Evolutionary conservation across 2,329 filamentous ascomycete species (phyloP).

Genomic region (Phialemoniopsis sp.): DNA sequence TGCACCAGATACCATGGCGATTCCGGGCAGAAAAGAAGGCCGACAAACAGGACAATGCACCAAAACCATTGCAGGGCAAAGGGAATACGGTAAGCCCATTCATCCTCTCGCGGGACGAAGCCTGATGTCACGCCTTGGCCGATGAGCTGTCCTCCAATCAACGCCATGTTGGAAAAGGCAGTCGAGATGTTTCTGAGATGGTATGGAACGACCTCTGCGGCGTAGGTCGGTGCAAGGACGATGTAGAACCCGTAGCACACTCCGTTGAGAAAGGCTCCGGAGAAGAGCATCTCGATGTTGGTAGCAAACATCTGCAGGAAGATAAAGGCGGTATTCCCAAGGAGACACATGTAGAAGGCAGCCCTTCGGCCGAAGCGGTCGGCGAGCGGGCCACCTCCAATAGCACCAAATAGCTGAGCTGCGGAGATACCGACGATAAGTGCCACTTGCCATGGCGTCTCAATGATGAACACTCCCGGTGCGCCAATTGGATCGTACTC

Average conservation of each 20-base stretch:
- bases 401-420: too few species aligned
- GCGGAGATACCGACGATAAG: too few species aligned
- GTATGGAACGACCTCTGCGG: constrained; percentile 43
- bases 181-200: constrained; percentile 48
- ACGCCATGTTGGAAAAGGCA: constrained; percentile 53
- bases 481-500: too few species aligned
- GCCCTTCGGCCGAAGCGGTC: constrained; percentile 47
- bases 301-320: constrained; percentile 50
- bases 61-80: constrained; percentile 26
- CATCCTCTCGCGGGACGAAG: constrained; percentile 22
- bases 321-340: constrained; percentile 45
- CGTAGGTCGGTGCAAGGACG: constrained; percentile 24
- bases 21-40: constrained; percentile 36
- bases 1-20: constrained; percentile 42
- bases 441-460: too few species aligned
- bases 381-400: too few species aligned
- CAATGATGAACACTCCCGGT: too few species aligned
- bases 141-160: constrained; percentile 34
- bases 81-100: constrained; percentile 34
- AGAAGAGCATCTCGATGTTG: constrained; percentile 38
- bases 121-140: constrained; percentile 31
- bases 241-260: constrained; percentile 7
- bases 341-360: constrained; percentile 39
- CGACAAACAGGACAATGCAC: constrained; percentile 33
- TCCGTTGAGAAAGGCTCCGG: constrained; percentile 38